Conservation (phyloP, 73 alveolate species). For the Paramecium caudatum region DNA sequence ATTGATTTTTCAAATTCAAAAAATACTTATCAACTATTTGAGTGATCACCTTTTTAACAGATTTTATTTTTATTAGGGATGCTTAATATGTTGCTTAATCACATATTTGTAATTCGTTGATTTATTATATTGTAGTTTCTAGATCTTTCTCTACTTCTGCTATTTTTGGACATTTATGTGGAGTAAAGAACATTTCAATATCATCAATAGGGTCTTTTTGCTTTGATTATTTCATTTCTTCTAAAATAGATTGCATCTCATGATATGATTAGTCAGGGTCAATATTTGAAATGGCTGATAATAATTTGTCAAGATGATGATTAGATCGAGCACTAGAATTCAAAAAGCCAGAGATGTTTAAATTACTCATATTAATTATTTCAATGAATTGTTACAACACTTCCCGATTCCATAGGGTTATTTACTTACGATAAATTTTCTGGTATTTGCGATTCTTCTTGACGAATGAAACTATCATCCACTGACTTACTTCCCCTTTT, state of each 20-base stretch:
- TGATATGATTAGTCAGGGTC: constrained; percentile 7
- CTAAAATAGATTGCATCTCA: constrained; percentile 23
- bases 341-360: not conserved
- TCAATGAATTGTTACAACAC: not conserved
- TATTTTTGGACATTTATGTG: constrained; percentile 19
- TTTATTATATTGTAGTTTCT: not conserved
- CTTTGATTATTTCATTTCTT: not conserved
- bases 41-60: constrained; percentile 10
- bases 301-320: not conserved
- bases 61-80: constrained; percentile 2
- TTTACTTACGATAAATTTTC: constrained; percentile 13
- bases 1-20: not conserved
- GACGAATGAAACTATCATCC: constrained; percentile 30
- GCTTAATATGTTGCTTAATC: not conserved
- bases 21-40: constrained; percentile 21
- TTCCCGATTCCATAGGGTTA: constrained; percentile 16
- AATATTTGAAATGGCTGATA: constrained; percentile 12
- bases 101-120: not conserved
- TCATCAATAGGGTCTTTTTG: not conserved
- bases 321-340: not conserved
- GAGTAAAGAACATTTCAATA: not conserved
- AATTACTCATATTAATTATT: constrained; percentile 22
- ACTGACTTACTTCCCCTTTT: constrained; percentile 36
- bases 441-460: constrained; percentile 50
- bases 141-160: constrained; percentile 16